These are phyloP conservation scores for Huiozyma sinensis DNA, from an alignment of 805 yeast species.

Conservation along the genomic window DNA sequence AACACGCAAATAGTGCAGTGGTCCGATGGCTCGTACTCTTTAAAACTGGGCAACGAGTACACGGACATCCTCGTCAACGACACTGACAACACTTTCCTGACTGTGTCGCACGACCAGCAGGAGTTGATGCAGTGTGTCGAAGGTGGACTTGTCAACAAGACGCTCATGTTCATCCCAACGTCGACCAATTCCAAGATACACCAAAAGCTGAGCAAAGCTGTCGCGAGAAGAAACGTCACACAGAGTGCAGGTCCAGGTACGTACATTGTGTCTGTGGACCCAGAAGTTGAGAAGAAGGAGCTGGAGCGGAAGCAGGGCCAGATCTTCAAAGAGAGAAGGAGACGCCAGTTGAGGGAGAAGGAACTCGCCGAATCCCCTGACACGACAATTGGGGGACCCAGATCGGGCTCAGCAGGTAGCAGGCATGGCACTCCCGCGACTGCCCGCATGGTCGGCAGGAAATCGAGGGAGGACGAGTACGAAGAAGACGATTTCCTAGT, in stretches of 20 bases:
- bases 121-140: constrained; percentile 54
- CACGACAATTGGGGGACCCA: constrained; percentile 17
- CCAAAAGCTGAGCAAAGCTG: constrained; percentile 62
- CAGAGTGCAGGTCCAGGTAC: constrained; percentile 31
- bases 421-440: constrained; percentile 5
- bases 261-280: constrained; percentile 43
- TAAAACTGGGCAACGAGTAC: constrained; percentile 78
- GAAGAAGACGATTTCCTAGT: constrained; percentile 29
- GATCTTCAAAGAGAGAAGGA: constrained; percentile 56
- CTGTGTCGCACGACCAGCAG: constrained; percentile 58
- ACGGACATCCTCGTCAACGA: constrained; percentile 66
- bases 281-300: constrained; percentile 54
- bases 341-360: constrained; percentile 43
- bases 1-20: constrained; percentile 86
- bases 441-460: constrained; percentile 6
- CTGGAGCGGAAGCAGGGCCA: constrained; percentile 59
- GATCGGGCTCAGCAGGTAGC: constrained; percentile 11
- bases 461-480: constrained; percentile 20
- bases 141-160: constrained; percentile 51
- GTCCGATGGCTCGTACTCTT: constrained; percentile 84
- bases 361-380: constrained; percentile 40
- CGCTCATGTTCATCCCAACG: constrained; percentile 74
- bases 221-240: constrained; percentile 31
- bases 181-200: constrained; percentile 84
- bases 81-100: constrained; percentile 59